Evolutionary conservation across 192 early-diverging fungal genomes (phyloP), one percentile per base, ranked within the genome.

Genomic region (Geranomyces variabilis): DNA sequence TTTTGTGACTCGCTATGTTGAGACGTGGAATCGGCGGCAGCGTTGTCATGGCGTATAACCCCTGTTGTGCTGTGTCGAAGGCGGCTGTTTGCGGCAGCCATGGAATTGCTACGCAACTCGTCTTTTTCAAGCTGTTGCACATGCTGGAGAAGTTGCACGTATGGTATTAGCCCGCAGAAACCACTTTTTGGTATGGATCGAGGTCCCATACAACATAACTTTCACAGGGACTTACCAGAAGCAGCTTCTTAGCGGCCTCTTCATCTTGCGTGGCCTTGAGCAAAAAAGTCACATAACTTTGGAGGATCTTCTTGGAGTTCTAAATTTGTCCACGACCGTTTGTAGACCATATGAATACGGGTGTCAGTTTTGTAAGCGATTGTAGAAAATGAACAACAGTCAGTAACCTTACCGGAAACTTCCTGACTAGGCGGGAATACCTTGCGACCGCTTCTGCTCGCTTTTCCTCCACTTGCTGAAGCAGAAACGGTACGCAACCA

Each of bases 401-500:
- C 31, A 33, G 28, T 19, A 31, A 24, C 22, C 48, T 21, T 71
- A 71, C 70, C 43, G 70, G 70, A 51, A 47, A 71, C 33, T 71
- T 71, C 46, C 13, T 10, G 10, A 71, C 24, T 7, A 71, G 24
- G 29, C 17, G 26, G 19, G 46, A 19, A 49, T 71, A 71, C 21
- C 41, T 13, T n/a, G n/a, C n/a, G 22, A 47, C 30, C n/a, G 70
- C 70, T 22, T 53, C 48, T 19, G 17, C 12, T 1, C 70, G 34
- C 19, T 63, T 62, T 21, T 45, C 59, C 36, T 62, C 61, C 1
- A 71, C 24, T 46, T 44, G n/a, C 46, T 71, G 60, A 13, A 71
- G 19, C 60, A 71, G 44, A 53, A 64, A 71, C 61, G 70, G 70
- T 9, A 71, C 19, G 34, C 70, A 71, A 9, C 22, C 28, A 21